Evolutionary conservation across 2,329 filamentous ascomycete species (phyloP).

Genomic region (Botrytis galanthina): DNA sequence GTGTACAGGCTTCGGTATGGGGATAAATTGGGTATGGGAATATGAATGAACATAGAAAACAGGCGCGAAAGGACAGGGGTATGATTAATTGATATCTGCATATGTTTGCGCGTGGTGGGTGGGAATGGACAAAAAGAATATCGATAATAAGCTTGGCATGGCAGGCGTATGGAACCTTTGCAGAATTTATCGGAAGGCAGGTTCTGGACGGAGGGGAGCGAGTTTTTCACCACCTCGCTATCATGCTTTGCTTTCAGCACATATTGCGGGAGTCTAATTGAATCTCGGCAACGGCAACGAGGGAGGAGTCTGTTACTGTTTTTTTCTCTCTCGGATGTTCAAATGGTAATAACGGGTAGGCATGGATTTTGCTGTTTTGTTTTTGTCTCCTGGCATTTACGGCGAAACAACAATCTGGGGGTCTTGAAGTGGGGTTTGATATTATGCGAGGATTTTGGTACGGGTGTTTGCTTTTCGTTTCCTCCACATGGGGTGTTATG

Average conservation of each 20-base stretch:
- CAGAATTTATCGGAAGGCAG: slow-evolving; percentile 18
- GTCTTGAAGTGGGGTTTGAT: slow-evolving; percentile 4
- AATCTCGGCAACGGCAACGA: slow-evolving; percentile 5
- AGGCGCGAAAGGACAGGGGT: slow-evolving; percentile 15
- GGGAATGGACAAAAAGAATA: slow-evolving; percentile 18
- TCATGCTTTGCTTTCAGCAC: slow-evolving; percentile 12
- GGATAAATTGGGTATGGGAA: slow-evolving; percentile 54
- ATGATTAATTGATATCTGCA: slow-evolving; percentile 19
- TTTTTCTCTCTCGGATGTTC: slow-evolving; percentile 11
- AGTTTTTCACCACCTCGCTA: slow-evolving; percentile 14
- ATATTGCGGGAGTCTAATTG: slow-evolving; percentile 13
- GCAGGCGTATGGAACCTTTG: slow-evolving; percentile 23
- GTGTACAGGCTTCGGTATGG: slow-evolving; percentile 92
- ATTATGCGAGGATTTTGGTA: slow-evolving; percentile 2
- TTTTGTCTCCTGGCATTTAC: slow-evolving; percentile 11
- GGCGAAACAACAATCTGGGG: slow-evolving; percentile 8
- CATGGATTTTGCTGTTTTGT: slow-evolving; percentile 1
- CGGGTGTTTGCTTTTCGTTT: slow-evolving; percentile 3
- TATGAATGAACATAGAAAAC: slow-evolving; percentile 15
- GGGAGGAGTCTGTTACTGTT: slow-evolving; percentile 9
- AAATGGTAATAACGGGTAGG: slow-evolving; percentile 11
- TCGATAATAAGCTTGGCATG: slow-evolving; percentile 22
- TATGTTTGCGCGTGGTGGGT: slow-evolving; percentile 16
- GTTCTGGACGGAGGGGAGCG: slow-evolving; percentile 19
- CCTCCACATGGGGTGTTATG: neutral